A percentile compares a stretch with the other conserved stretches of the same genome.
These are phyloP conservation scores for Coleophoma eucalyptorum DNA, from an alignment of 2,329 filamentous ascomycete genomes.

Conservation along the genomic window DNA sequence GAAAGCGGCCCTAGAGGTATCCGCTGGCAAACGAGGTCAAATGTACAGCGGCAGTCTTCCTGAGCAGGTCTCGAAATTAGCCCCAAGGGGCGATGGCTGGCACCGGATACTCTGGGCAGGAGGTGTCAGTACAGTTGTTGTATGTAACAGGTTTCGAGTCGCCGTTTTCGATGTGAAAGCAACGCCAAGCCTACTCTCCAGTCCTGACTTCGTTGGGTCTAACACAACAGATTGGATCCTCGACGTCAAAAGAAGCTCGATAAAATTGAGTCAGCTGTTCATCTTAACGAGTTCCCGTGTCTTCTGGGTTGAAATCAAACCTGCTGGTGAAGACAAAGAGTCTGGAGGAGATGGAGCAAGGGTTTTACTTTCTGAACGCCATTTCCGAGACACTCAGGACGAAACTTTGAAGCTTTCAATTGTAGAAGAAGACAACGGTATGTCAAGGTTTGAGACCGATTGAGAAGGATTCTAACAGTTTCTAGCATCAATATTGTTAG, in stretches of 20 bases:
- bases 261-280: slow-evolving; percentile 45
- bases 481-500: slow-evolving; percentile 6
- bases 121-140: slow-evolving; percentile 38
- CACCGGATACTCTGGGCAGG: slow-evolving; percentile 43
- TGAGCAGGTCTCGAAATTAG: slow-evolving; percentile 2
- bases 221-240: slow-evolving; percentile 46
- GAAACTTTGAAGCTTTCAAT: slow-evolving; percentile 36
- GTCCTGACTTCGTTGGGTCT: slow-evolving; percentile 11
- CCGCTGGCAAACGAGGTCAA: slow-evolving; percentile 16
- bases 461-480: neutral
- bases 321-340: slow-evolving; percentile 11
- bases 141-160: slow-evolving; percentile 35
- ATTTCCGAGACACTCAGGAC: slow-evolving; percentile 36
- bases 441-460: neutral
- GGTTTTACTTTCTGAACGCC: slow-evolving; percentile 39
- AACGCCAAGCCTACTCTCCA: slow-evolving; percentile 12
- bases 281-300: slow-evolving; percentile 43
- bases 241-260: slow-evolving; percentile 46
- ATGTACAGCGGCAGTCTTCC: slow-evolving; percentile 17
- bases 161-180: slow-evolving; percentile 23
- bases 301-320: slow-evolving; percentile 24
- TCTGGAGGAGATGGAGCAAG: slow-evolving; percentile 9
- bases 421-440: slow-evolving; percentile 14
- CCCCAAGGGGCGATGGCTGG: slow-evolving; percentile 36
- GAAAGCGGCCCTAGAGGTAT: slow-evolving; percentile 5